Percentiles rank a stretch among this genome's conserved stretches.
phyloP scores from a whole-genome alignment of 139 green algal species.

The Coccomyxa sp. region DNA sequence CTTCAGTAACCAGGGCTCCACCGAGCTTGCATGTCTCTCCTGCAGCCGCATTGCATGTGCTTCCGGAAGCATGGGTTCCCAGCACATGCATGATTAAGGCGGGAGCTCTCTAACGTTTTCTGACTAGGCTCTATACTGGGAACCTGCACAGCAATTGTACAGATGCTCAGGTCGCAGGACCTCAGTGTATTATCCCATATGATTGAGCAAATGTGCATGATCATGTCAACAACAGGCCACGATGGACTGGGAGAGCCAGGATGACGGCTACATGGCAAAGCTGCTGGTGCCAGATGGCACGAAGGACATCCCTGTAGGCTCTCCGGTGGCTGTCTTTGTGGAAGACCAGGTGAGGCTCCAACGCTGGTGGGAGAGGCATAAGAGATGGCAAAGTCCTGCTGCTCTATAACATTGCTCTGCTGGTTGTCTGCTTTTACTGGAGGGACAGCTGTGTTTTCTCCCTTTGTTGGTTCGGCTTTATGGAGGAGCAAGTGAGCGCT shows the following conservation, averaged over 20 bases:
- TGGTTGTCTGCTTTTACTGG: too few species aligned
- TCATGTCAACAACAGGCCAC: slow-evolving; percentile 69
- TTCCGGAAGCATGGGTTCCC: not conserved
- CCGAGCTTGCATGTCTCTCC: not conserved
- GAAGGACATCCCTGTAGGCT: slow-evolving; percentile 62
- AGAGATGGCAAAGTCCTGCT: not conserved
- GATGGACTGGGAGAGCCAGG: slow-evolving; percentile 84
- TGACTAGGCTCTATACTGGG: too few species aligned
- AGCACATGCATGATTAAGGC: too few species aligned
- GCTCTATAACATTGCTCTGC: not conserved
- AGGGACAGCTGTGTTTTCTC: too few species aligned
- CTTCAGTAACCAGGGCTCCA: not conserved
- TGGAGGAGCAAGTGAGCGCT: too few species aligned
- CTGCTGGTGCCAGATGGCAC: slow-evolving; percentile 54
- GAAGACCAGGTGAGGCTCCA: slow-evolving; percentile 52
- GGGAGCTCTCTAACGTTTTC: too few species aligned
- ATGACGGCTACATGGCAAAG: slow-evolving; percentile 65
- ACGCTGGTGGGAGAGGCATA: not conserved
- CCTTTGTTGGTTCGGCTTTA: too few species aligned
- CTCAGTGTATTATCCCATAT: too few species aligned
- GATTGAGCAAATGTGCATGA: too few species aligned
- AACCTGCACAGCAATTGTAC: too few species aligned
- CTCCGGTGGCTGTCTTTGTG: slow-evolving; percentile 64
- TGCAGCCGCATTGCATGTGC: not conserved
- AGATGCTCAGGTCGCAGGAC: too few species aligned